Evolutionary conservation across 805 yeast genomes (phyloP).

Genomic region (Starmerella stigmatis): DNA sequence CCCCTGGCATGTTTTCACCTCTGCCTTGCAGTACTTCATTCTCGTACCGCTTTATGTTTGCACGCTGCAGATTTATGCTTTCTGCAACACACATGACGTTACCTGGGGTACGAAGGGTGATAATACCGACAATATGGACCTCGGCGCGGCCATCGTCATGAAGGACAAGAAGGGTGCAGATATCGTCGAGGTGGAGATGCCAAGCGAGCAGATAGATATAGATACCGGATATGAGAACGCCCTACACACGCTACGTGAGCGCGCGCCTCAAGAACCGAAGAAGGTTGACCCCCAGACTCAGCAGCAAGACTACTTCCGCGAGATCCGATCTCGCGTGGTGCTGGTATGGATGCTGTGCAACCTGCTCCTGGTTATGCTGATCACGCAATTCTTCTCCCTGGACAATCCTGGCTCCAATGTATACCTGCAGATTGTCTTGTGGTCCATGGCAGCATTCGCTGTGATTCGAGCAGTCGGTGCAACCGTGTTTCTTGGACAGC

Average conservation of each 20-base stretch:
- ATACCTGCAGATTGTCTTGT: slow-evolving; percentile 72
- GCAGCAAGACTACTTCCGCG: slow-evolving; percentile 80
- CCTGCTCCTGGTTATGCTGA: slow-evolving; percentile 70
- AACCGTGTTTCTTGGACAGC: slow-evolving; percentile 48
- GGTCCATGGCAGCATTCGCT: slow-evolving; percentile 86
- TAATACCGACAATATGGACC: slow-evolving; percentile 53
- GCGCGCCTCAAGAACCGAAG: slow-evolving; percentile 47
- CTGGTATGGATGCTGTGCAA: slow-evolving; percentile 85
- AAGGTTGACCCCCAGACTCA: slow-evolving; percentile 32
- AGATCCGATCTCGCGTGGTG: slow-evolving; percentile 91
- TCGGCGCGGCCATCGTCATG: slow-evolving; percentile 74
- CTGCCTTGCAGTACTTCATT: slow-evolving; percentile 77
- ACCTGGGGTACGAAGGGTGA: slow-evolving; percentile 99
- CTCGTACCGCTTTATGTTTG: slow-evolving; percentile 87
- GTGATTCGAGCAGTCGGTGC: slow-evolving; percentile 78
- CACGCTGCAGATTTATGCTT: slow-evolving; percentile 88
- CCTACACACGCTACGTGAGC: slow-evolving; percentile 58
- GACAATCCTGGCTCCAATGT: slow-evolving; percentile 57
- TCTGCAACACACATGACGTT: slow-evolving; percentile 96
- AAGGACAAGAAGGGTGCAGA: slow-evolving; percentile 67
- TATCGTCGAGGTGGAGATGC: slow-evolving; percentile 69
- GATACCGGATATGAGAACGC: slow-evolving; percentile 74
- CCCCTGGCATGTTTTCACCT: slow-evolving; percentile 92
- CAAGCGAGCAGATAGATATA: slow-evolving; percentile 59
- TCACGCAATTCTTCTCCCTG: slow-evolving; percentile 69